Evolutionary conservation across 164 flowering plant genomes (phyloP).

Genomic region (Taxillus chinensis): DNA sequence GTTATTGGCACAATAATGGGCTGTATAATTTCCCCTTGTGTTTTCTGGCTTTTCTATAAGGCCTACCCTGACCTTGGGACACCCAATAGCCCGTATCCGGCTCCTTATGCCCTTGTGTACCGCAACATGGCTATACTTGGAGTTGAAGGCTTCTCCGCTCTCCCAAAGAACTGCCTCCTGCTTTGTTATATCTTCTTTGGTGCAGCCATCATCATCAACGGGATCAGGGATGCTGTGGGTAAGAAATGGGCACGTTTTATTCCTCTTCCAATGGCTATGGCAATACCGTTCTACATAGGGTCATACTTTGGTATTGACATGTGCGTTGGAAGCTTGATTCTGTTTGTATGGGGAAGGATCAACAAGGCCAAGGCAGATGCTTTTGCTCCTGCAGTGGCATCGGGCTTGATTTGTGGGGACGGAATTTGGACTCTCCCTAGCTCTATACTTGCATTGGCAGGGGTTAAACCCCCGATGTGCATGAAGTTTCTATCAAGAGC

Average conservation of each 20-base stretch:
- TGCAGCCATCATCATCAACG: slow-evolving; percentile 28
- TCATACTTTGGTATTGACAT: slow-evolving; percentile 39
- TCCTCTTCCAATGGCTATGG: slow-evolving; percentile 49
- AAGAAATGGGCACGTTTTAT: slow-evolving; percentile 24
- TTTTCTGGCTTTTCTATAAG: slow-evolving; percentile 42
- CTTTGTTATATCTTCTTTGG: slow-evolving; percentile 32
- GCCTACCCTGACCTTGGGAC: slow-evolving; percentile 27
- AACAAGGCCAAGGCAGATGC: slow-evolving; percentile 34
- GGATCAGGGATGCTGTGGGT: slow-evolving; percentile 16
- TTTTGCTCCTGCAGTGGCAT: slow-evolving; percentile 39
- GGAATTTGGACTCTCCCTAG: slow-evolving; percentile 44
- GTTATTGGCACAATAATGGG: slow-evolving; percentile 46
- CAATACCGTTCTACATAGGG: slow-evolving; percentile 41
- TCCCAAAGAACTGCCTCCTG: slow-evolving; percentile 35
- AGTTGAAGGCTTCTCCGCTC: slow-evolving; percentile 30
- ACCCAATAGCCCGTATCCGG: slow-evolving; percentile 21
- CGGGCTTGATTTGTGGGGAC: slow-evolving; percentile 47
- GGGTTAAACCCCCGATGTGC: slow-evolving; percentile 33
- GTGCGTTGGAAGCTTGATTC: slow-evolving; percentile 40
- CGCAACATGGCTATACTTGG: slow-evolving; percentile 38
- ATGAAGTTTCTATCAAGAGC: slow-evolving; percentile 27
- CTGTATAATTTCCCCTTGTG: slow-evolving; percentile 38
- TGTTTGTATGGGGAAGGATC: slow-evolving; percentile 34
- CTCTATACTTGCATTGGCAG: slow-evolving; percentile 33
- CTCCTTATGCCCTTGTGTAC: slow-evolving; percentile 34